Conservation (phyloP, 192 early-diverging fungal species). For the Entophlyctis luteolus region DNA sequence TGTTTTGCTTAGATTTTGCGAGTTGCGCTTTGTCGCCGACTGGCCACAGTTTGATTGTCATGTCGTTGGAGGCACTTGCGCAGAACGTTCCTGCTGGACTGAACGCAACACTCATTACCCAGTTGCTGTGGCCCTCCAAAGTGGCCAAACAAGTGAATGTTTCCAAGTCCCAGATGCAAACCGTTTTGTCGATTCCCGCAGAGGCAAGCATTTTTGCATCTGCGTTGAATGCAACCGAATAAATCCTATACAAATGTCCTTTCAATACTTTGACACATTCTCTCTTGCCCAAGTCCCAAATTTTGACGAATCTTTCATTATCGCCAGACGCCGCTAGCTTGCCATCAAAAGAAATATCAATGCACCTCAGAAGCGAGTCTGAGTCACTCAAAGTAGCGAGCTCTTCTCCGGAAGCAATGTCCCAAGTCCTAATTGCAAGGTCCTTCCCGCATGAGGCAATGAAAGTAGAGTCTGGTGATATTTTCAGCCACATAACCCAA, state of each 20-base stretch:
- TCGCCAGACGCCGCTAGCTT: neutral
- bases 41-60: neutral
- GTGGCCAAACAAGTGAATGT: neutral
- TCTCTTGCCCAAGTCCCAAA: neutral
- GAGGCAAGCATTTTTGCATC: constrained; percentile 2
- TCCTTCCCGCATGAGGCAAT: neutral
- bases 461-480: neutral
- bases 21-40: no score
- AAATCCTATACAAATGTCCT: constrained; percentile 9
- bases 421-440: neutral
- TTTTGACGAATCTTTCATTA: neutral
- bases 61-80: neutral
- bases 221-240: neutral
- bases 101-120: neutral
- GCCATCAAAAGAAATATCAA: neutral
- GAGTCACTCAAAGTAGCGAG: neutral
- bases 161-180: constrained; percentile 43
- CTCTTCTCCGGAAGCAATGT: neutral
- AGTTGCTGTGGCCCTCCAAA: neutral
- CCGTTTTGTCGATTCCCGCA: constrained; percentile 9
- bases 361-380: neutral
- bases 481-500: neutral
- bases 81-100: neutral
- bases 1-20: neutral
- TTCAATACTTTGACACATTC: neutral